Percentiles rank a stretch among this genome's conserved stretches.
phyloP scores from a whole-genome alignment of 179 eudicot species.

The Silene vulgaris region DNA sequence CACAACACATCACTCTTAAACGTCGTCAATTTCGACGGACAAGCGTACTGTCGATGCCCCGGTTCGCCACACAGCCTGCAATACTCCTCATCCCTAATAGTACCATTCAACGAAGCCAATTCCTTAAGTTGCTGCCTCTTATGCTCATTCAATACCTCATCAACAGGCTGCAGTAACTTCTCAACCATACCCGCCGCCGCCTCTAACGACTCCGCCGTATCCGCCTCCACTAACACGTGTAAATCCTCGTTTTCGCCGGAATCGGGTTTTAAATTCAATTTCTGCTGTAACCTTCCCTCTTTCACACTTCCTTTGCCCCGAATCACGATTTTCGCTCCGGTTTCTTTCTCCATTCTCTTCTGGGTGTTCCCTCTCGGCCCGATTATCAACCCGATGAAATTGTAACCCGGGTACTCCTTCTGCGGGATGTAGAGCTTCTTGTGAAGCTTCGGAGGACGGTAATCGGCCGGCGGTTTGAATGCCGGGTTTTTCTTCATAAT shows the following conservation, averaged over 20 bases:
- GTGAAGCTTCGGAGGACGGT: conserved; percentile 74
- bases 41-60: conserved; percentile 84
- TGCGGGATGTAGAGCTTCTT: conserved; percentile 91
- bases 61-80: conserved; percentile 88
- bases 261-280: conserved; percentile 70
- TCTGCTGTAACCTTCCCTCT: conserved; percentile 71
- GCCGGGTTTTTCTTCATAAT: conserved; percentile 73
- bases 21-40: conserved; percentile 64
- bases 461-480: conserved; percentile 81
- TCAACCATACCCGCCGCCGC: conserved; percentile 91
- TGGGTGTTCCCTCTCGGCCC: conserved; percentile 95
- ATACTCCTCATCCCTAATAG: conserved; percentile 78
- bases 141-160: conserved; percentile 77
- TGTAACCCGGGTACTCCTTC: conserved; percentile 83
- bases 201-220: conserved; percentile 73
- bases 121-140: conserved; percentile 85
- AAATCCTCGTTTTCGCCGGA: conserved; percentile 82
- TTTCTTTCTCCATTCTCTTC: conserved; percentile 89
- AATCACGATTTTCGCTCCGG: conserved; percentile 85
- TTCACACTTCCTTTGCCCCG: conserved; percentile 84
- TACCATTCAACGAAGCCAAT: conserved; percentile 83
- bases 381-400: conserved; percentile 81
- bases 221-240: conserved; percentile 90
- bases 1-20: conserved; percentile 84
- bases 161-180: conserved; percentile 84